Conservation (phyloP, 2,329 filamentous ascomycete genomes). For the Hymenoscyphus occultus region DNA sequence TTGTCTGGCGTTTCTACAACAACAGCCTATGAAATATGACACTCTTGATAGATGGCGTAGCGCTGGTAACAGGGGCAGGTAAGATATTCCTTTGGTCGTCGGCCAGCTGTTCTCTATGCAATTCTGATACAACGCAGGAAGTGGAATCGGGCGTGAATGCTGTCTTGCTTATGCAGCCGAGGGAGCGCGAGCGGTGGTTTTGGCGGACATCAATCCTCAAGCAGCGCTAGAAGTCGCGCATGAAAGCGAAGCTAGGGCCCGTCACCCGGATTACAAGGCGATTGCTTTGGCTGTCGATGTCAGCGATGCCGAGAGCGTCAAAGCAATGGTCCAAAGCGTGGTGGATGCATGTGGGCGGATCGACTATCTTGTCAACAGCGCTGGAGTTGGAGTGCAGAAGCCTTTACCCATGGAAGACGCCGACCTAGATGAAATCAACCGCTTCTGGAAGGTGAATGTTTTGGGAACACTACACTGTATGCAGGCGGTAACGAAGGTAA, state of each 20-base stretch:
- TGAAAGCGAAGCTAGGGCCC: not conserved
- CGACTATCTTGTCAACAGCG: conserved; percentile 7
- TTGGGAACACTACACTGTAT: not conserved
- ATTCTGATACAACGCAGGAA: not conserved
- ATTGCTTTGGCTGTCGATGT: not conserved
- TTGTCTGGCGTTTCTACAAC: no score
- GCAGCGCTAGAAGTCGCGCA: not conserved
- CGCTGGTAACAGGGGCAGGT: not conserved
- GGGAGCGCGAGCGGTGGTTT: not conserved
- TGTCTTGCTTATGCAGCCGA: not conserved
- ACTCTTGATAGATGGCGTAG: conserved; percentile 1
- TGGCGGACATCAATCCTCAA: not conserved
- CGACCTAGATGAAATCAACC: not conserved
- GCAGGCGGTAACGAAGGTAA: not conserved
- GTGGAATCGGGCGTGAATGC: not conserved
- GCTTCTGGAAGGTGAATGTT: not conserved
- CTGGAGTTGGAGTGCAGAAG: conserved; percentile 1
- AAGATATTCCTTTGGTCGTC: not conserved
- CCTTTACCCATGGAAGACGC: not conserved
- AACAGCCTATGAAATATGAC: not conserved
- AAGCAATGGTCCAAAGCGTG: not conserved
- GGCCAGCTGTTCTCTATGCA: no score
- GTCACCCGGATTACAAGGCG: not conserved
- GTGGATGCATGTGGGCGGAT: conserved; percentile 4
- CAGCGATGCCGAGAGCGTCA: not conserved